phyloP scores from a whole-genome alignment of 106 monocot species.

The Hemerocallis citrina region DNA sequence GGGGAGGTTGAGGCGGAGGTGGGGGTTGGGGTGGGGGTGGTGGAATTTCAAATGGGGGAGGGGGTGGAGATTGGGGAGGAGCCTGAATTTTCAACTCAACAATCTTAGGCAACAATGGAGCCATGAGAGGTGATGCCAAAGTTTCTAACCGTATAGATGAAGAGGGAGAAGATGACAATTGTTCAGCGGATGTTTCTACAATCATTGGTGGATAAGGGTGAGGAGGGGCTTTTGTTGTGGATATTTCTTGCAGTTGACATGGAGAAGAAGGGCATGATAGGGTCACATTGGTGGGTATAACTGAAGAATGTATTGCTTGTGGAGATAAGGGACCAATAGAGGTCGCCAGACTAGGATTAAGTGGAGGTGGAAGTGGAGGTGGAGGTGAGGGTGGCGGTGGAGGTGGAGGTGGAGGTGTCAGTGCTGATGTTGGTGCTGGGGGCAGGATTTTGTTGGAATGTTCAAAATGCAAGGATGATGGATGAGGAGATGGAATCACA shows the following conservation, averaged over 20 bases:
- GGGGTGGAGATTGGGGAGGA: slow-evolving; percentile 4
- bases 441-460: background rate
- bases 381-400: background rate
- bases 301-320: slow-evolving; percentile 3
- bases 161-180: background rate
- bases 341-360: background rate
- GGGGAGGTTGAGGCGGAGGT: slow-evolving; percentile 1
- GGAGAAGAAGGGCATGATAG: background rate
- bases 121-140: background rate
- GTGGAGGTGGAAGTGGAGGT: slow-evolving; percentile 4
- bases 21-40: background rate
- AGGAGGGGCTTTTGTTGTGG: background rate
- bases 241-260: slow-evolving; percentile 5
- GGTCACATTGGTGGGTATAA: slow-evolving; percentile 1
- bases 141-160: background rate
- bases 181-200: background rate
- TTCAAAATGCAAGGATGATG: background rate
- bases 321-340: background rate
- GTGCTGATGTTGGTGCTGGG: too few species aligned
- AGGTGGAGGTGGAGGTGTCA: background rate
- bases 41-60: background rate
- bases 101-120: background rate
- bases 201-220: background rate
- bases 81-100: background rate
- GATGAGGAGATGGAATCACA: slow-evolving; percentile 1